Conservation (phyloP, 1,284 basidiomycete species). For the Tylopilus sp. region DNA sequence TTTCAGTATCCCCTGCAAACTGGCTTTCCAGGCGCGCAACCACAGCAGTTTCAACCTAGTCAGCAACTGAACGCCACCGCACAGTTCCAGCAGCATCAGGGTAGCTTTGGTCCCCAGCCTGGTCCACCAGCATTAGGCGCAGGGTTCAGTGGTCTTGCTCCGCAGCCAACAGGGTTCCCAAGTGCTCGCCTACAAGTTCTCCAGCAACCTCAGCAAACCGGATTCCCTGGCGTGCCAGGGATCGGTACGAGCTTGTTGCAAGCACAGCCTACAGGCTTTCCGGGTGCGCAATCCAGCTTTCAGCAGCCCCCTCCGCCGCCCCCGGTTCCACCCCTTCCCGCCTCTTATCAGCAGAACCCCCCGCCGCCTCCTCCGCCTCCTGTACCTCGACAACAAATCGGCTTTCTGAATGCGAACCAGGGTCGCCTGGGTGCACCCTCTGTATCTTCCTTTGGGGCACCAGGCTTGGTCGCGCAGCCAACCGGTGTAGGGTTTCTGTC, state of each 20-base stretch:
- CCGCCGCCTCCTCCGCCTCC: conserved; percentile 39
- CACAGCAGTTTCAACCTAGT: conserved; percentile 41
- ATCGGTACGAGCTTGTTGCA: conserved; percentile 40
- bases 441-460: conserved; percentile 7
- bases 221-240: conserved; percentile 30
- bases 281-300: conserved; percentile 37
- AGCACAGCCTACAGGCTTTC: conserved; percentile 51
- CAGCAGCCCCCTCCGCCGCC: conserved; percentile 51
- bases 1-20: conserved; percentile 59
- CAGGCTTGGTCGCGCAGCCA: conserved; percentile 14
- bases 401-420: conserved; percentile 47
- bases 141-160: conserved; percentile 31
- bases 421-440: conserved; percentile 13
- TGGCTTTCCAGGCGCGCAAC: conserved; percentile 49
- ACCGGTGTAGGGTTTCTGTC: conserved; percentile 20
- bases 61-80: conserved; percentile 33
- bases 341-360: conserved; percentile 57
- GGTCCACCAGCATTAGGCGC: conserved; percentile 19
- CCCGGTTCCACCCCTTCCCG: conserved; percentile 58
- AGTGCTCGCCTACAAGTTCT: conserved; percentile 30
- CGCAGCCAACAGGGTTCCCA: conserved; percentile 45
- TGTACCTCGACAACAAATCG: conserved; percentile 41
- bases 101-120: conserved; percentile 13
- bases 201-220: conserved; percentile 38
- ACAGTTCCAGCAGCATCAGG: conserved; percentile 35